Base-by-base conservation (phyloP, 805 yeast species). In the Candida chauliodis region DNA sequence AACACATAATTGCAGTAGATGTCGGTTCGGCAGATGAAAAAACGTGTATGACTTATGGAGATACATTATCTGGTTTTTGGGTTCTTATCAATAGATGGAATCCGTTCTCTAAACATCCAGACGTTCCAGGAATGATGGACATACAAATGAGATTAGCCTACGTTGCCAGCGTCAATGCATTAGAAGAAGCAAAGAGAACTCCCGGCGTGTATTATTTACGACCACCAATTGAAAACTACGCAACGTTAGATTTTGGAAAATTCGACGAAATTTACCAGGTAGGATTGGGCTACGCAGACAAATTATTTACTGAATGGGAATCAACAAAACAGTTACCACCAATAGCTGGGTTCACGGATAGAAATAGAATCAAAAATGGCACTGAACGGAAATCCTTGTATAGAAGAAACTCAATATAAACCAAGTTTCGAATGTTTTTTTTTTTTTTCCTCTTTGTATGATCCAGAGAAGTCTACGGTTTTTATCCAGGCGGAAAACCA, bases 1-100 rank as follows among this genome's bases (percentile, higher is more conserved):
- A 80, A 40, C 75, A 82, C 27, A 79, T 91, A 13, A 78, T 93
- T 54, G 98, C 99, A 0, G 90, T 89, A 11, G 99, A 91, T 60
- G 99, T 91, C 26, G 99, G 99, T 0, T 84, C 96, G 1, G 84
- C 81, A 3, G 98, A 93, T 56, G 98, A 90, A 51, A 73, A 91
- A 36, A 81, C 95, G 0, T 91, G 93, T 4, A 79, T 87, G 90
- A 69, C 72, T 30, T 93, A 88, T 58, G 98, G 99, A 2, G 98
- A 91, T 54, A 81, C 97, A 0, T 66, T 93, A 35, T 84, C 93
- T 42, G 99, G 99, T 1, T 68, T 82, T 26, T 90, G 98, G 96
- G 96, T 87, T 6, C 52, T 93, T 5, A 59, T 87, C 40, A 89
- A 89, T 59, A 70, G 95, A 34, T 78, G 90, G 80, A 91, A 93